Evolutionary conservation across 2,329 filamentous ascomycete genomes (phyloP).

Genomic region (Thelonectria discophora): DNA sequence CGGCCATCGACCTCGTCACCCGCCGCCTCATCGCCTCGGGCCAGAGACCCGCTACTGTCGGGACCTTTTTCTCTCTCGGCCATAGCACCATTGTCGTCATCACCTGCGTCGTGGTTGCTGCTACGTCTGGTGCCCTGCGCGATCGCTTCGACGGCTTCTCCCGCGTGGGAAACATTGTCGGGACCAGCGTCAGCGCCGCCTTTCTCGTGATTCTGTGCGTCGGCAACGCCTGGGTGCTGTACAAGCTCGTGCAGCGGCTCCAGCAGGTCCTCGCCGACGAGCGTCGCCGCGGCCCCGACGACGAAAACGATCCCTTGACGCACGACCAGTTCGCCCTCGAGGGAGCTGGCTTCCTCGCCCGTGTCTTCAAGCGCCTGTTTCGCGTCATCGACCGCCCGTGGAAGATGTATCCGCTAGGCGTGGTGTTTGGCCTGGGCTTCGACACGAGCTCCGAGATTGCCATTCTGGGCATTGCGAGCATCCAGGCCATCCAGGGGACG

Average conservation of each 20-base stretch:
- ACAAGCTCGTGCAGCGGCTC: slow-evolving; percentile 76
- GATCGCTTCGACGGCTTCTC: slow-evolving; percentile 83
- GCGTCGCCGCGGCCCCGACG: slow-evolving; percentile 32
- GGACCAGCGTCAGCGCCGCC: slow-evolving; percentile 83
- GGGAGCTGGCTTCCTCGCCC: slow-evolving; percentile 78
- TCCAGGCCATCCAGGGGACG: slow-evolving; percentile 86
- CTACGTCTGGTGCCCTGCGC: slow-evolving; percentile 84
- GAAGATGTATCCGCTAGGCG: slow-evolving; percentile 95
- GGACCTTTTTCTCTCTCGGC: slow-evolving; percentile 92
- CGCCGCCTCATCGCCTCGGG: slow-evolving; percentile 85
- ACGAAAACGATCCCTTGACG: slow-evolving; percentile 31
- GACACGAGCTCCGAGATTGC: slow-evolving; percentile 96
- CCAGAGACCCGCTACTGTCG: slow-evolving; percentile 88
- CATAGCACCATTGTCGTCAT: slow-evolving; percentile 93
- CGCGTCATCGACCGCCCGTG: slow-evolving; percentile 78
- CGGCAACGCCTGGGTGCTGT: slow-evolving; percentile 88
- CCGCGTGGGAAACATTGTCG: slow-evolving; percentile 85
- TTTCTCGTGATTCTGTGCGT: slow-evolving; percentile 84
- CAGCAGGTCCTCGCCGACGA: slow-evolving; percentile 62
- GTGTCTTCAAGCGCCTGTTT: slow-evolving; percentile 78
- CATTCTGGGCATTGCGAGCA: slow-evolving; percentile 85
- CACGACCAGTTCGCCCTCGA: slow-evolving; percentile 71
- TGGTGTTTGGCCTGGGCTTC: slow-evolving; percentile 92
- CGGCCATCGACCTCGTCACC: slow-evolving; percentile 94
- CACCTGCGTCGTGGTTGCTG: slow-evolving; percentile 91